Percentiles rank a stretch among this genome's conserved stretches.
These are phyloP conservation scores for Dissophora globulifera DNA, from an alignment of 192 early-diverging fungal species.

Conservation along the genomic window DNA sequence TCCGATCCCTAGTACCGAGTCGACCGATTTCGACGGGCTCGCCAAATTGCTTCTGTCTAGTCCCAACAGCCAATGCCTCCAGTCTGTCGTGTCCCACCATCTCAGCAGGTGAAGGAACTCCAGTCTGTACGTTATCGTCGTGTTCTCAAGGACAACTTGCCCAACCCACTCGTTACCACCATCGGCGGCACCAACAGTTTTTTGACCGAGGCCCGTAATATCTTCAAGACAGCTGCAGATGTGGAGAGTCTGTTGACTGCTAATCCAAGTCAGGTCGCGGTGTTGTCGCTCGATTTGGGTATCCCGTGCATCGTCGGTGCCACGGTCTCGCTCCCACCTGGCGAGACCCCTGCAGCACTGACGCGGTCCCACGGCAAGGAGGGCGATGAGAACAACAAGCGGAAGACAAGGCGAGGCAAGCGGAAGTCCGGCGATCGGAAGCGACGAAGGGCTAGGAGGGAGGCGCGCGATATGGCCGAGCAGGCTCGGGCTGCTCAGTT, in stretches of 20 bases:
- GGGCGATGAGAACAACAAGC: constrained; percentile 1
- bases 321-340: constrained; percentile 9
- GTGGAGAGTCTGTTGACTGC: constrained; percentile 3
- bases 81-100: too few relatives aligned
- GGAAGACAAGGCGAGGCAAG: constrained; percentile 1
- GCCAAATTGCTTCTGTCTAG: too few relatives aligned
- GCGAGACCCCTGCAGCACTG: constrained; percentile 4
- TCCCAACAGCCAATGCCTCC: too few relatives aligned
- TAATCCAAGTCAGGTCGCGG: constrained; percentile 6
- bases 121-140: constrained; percentile 1
- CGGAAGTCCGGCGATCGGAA: background rate
- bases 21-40: too few relatives aligned
- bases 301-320: constrained; percentile 4
- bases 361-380: background rate
- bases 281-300: constrained; percentile 8
- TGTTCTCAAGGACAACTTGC: background rate
- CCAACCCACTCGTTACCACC: constrained; percentile 4
- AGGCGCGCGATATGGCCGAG: background rate
- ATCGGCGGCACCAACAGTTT: constrained; percentile 6
- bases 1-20: too few relatives aligned
- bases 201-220: constrained; percentile 7
- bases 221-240: constrained; percentile 1
- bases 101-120: background rate
- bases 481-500: constrained; percentile 2
- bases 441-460: background rate